phyloP scores from a whole-genome alignment of 306 rosid species.

The Argentina anserina region DNA sequence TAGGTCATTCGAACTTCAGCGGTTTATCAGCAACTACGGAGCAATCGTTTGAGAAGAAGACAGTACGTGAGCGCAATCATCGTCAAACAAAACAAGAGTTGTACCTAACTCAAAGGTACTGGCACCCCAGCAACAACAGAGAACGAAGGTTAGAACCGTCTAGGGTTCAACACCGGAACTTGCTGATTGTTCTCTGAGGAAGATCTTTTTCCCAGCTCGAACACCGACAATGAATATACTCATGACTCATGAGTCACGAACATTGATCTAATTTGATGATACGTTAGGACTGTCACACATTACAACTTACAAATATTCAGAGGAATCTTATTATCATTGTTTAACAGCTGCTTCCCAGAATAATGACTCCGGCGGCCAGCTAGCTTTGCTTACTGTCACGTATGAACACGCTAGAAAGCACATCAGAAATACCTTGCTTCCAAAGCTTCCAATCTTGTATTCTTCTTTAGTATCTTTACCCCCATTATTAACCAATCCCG shows the following conservation, averaged over 20 bases:
- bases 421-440: slow-evolving; percentile 60
- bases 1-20: no score
- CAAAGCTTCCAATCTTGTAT: slow-evolving; percentile 33
- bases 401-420: slow-evolving; percentile 39
- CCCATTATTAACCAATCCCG: slow-evolving; percentile 23
- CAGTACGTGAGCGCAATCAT: no score
- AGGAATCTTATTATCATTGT: not conserved
- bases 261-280: not conserved
- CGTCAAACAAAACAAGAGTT: no score
- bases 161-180: no score
- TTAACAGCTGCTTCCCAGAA: slow-evolving; percentile 4
- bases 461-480: not conserved
- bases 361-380: slow-evolving; percentile 27
- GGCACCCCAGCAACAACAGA: no score
- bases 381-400: slow-evolving; percentile 9
- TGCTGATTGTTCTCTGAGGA: no score
- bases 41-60: no score
- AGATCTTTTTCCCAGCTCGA: no score
- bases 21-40: no score
- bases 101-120: no score
- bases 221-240: not conserved
- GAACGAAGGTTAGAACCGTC: no score
- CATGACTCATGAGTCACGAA: not conserved
- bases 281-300: not conserved
- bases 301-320: not conserved